phyloP scores from a whole-genome alignment of 208 protist species.

The Trypanosoma brucei region DNA sequence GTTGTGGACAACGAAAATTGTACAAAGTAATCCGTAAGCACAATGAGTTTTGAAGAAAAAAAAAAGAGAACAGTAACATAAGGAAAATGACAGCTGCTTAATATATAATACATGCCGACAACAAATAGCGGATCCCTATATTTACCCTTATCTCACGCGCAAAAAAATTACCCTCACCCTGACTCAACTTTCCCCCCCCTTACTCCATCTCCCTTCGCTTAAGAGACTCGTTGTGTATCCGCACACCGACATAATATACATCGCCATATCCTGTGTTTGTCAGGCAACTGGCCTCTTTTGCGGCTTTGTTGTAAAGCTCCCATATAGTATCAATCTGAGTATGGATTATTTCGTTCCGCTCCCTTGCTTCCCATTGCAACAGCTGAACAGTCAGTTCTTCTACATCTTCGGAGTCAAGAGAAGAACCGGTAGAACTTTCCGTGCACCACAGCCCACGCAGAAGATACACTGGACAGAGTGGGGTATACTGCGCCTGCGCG shows the following conservation, averaged over 20 bases:
- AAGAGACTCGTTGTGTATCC: conserved; percentile 1
- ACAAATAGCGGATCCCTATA: neutral
- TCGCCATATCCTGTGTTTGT: conserved; percentile 12
- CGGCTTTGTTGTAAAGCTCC: conserved; percentile 19
- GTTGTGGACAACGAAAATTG: no score
- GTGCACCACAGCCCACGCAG: conserved; percentile 12
- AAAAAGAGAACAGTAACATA: neutral
- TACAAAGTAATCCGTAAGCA: neutral
- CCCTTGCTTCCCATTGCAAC: conserved; percentile 3
- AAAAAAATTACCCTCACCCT: no score
- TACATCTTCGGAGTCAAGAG: no score
- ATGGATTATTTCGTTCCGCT: neutral
- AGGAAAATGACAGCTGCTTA: neutral
- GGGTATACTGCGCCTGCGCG: conserved; percentile 7
- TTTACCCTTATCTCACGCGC: no score
- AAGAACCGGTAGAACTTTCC: neutral
- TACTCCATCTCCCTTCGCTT: no score
- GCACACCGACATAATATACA: conserved; percentile 19
- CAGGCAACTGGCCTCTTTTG: conserved; percentile 9
- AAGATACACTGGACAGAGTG: conserved; percentile 22
- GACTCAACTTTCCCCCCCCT: no score
- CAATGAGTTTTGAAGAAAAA: neutral
- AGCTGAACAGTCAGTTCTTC: neutral
- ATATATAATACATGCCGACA: neutral
- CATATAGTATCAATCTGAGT: conserved; percentile 20